These are phyloP conservation scores for Mortierella sp. DNA, from an alignment of 371 early-diverging fungal species.

Conservation along the genomic window DNA sequence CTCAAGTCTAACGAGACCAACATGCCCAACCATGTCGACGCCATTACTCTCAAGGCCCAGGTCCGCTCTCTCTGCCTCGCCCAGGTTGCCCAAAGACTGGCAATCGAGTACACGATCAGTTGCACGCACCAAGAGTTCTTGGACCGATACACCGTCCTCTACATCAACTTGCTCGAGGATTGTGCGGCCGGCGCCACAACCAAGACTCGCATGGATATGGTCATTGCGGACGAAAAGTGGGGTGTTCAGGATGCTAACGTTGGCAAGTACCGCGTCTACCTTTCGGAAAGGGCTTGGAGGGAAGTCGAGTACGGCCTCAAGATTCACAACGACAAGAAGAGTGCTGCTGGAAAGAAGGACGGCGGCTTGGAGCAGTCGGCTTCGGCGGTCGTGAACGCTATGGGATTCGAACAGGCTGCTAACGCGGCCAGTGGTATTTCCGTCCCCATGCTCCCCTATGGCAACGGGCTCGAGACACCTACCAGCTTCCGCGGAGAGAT, in stretches of 20 bases:
- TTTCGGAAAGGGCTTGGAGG: slow-evolving; percentile 75
- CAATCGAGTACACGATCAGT: slow-evolving; percentile 75
- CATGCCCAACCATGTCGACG: slow-evolving; percentile 67
- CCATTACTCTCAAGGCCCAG: slow-evolving; percentile 74
- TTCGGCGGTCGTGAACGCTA: slow-evolving; percentile 31
- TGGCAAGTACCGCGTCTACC: slow-evolving; percentile 76
- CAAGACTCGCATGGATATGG: slow-evolving; percentile 40
- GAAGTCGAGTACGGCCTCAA: slow-evolving; percentile 65
- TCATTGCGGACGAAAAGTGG: slow-evolving; percentile 65
- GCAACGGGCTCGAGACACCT: slow-evolving; percentile 38
- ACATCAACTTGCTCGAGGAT: slow-evolving; percentile 63
- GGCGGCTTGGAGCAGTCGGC: slow-evolving; percentile 19
- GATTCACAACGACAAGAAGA: slow-evolving; percentile 54
- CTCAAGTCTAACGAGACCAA: slow-evolving; percentile 83
- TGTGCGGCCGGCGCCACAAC: slow-evolving; percentile 26
- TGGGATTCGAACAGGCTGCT: slow-evolving; percentile 44
- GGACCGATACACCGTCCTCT: slow-evolving; percentile 74
- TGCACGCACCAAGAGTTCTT: slow-evolving; percentile 78
- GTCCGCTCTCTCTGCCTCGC: slow-evolving; percentile 74
- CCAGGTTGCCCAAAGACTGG: slow-evolving; percentile 70
- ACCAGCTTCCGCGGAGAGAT: slow-evolving; percentile 45
- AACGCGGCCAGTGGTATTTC: not conserved
- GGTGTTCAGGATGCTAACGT: slow-evolving; percentile 71
- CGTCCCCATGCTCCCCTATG: not conserved
- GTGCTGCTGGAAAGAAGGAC: slow-evolving; percentile 46